Conservation (phyloP, 1,284 basidiomycete genomes). For the Fistulinella staudtii region DNA sequence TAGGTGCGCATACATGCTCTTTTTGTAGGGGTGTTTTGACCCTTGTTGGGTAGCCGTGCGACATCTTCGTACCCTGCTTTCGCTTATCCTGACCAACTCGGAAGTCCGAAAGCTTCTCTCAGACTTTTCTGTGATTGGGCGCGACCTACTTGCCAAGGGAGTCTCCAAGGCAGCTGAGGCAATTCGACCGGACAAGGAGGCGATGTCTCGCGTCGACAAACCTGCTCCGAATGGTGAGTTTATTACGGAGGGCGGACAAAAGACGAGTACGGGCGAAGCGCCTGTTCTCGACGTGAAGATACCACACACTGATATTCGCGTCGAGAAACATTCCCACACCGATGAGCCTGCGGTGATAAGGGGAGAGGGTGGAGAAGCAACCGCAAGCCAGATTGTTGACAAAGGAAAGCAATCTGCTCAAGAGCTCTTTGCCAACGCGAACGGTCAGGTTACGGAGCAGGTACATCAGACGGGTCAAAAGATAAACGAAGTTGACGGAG, state of each 20-base stretch:
- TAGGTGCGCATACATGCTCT: slow-evolving; percentile 40
- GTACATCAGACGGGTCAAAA: slow-evolving; percentile 1
- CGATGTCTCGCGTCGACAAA: slow-evolving; percentile 65
- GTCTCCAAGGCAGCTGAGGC: slow-evolving; percentile 72
- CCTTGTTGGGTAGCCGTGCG: slow-evolving; percentile 52
- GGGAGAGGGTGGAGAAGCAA: slow-evolving; percentile 31
- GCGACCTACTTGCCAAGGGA: slow-evolving; percentile 80
- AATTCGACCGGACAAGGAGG: slow-evolving; percentile 66
- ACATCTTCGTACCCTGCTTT: slow-evolving; percentile 82
- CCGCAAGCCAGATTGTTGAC: slow-evolving; percentile 11
- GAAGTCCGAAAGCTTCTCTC: slow-evolving; percentile 87
- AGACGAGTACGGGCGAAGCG: slow-evolving; percentile 41
- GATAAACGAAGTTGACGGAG: slow-evolving; percentile 19
- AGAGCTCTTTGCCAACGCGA: slow-evolving; percentile 11
- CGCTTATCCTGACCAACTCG: slow-evolving; percentile 84
- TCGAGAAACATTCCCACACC: slow-evolving; percentile 48
- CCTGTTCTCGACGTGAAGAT: slow-evolving; percentile 51
- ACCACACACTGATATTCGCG: slow-evolving; percentile 40
- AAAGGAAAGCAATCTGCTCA: slow-evolving; percentile 26
- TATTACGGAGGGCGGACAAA: slow-evolving; percentile 46
- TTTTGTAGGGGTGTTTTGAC: neutral
- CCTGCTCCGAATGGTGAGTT: slow-evolving; percentile 64
- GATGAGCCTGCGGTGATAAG: slow-evolving; percentile 32
- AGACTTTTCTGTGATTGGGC: slow-evolving; percentile 80
- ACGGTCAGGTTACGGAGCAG: slow-evolving; percentile 1